Conservation (phyloP, 1,284 basidiomycete species). For the Thecaphora thlaspeos region DNA sequence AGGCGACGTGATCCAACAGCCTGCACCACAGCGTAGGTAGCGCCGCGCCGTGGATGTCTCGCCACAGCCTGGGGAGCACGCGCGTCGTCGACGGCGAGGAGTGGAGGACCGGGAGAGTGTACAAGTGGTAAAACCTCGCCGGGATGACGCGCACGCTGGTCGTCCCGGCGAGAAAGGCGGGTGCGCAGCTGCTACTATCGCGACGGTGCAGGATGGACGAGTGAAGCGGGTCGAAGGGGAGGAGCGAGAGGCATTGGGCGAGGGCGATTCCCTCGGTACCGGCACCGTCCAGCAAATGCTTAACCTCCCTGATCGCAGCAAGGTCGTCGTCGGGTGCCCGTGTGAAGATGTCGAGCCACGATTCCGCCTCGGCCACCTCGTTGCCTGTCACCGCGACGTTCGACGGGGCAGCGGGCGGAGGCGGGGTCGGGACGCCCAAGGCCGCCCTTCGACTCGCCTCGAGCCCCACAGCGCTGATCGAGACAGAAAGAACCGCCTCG, state of each 20-base stretch:
- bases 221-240: too few species aligned
- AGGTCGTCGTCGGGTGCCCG: not conserved
- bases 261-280: not conserved
- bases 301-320: not conserved
- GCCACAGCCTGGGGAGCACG: not conserved
- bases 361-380: not conserved
- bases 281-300: not conserved
- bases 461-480: not conserved
- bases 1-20: slow-evolving; percentile 7
- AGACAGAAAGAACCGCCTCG: slow-evolving; percentile 13
- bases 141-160: not conserved
- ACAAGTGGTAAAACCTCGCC: not conserved
- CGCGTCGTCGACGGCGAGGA: too few species aligned
- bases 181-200: not conserved
- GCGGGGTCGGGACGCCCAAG: slow-evolving; percentile 3
- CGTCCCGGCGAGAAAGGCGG: not conserved
- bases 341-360: not conserved
- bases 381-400: not conserved
- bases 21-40: slow-evolving; percentile 1
- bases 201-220: not conserved
- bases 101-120: not conserved
- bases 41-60: not conserved
- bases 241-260: not conserved
- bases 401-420: slow-evolving; percentile 1
- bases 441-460: not conserved